Percentiles rank a stretch among this genome's conserved stretches.
These are phyloP conservation scores for Rhododendron vialii DNA, from an alignment of 148 eudicot genomes.

Conservation along the genomic window DNA sequence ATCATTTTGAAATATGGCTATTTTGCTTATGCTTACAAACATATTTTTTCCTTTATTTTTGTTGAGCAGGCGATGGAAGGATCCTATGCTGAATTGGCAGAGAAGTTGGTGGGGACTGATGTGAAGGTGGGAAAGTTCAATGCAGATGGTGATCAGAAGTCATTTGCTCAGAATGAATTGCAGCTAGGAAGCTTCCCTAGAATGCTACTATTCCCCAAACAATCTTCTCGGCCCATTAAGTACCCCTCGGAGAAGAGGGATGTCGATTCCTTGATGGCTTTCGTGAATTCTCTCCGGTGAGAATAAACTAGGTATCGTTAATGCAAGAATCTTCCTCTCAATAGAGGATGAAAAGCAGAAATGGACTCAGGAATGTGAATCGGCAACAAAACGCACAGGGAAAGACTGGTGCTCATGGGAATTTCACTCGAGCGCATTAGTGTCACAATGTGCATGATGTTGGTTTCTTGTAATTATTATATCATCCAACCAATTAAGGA, in stretches of 20 bases:
- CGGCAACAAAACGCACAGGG: no score
- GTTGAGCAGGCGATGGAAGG: slow-evolving; percentile 14
- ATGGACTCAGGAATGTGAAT: neutral
- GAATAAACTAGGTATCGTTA: neutral
- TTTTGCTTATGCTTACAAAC: slow-evolving; percentile 59
- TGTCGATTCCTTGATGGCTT: slow-evolving; percentile 17
- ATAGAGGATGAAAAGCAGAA: neutral
- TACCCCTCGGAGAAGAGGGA: slow-evolving; percentile 15
- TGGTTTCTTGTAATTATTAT: neutral
- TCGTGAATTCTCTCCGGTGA: slow-evolving; percentile 30
- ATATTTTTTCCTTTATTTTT: neutral
- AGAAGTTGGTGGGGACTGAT: slow-evolving; percentile 7
- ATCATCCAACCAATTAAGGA: no score
- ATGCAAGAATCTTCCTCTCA: neutral
- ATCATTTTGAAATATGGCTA: slow-evolving; percentile 24
- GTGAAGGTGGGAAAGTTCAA: slow-evolving; percentile 21
- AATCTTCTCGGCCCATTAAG: slow-evolving; percentile 15
- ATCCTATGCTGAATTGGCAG: slow-evolving; percentile 13
- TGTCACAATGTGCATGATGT: neutral
- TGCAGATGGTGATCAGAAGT: slow-evolving; percentile 18
- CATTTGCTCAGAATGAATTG: slow-evolving; percentile 12
- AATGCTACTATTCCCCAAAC: slow-evolving; percentile 14
- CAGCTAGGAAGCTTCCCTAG: slow-evolving; percentile 20
- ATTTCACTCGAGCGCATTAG: neutral
- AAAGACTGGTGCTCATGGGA: neutral